Conservation (phyloP, 768 basidiomycete species). For the Pilatotrama ljubarskyi region DNA sequence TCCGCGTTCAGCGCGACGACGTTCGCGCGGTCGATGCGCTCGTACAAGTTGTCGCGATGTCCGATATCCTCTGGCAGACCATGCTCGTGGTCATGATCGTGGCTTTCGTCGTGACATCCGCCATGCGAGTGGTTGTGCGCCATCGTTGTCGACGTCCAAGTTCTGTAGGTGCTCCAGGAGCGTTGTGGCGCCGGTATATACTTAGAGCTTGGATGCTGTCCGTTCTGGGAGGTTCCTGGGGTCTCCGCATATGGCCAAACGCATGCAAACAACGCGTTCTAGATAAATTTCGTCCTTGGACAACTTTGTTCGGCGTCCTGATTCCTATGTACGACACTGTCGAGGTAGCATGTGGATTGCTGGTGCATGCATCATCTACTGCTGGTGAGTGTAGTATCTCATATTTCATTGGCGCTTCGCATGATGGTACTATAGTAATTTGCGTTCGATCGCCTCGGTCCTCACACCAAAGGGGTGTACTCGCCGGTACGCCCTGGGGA, state of each 20-base stretch:
- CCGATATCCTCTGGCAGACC: slow-evolving; percentile 44
- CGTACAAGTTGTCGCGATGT: slow-evolving; percentile 70
- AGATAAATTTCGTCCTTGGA: slow-evolving; percentile 1
- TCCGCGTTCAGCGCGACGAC: slow-evolving; percentile 77
- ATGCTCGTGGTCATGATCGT: slow-evolving; percentile 52
- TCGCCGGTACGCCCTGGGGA: slow-evolving; percentile 74
- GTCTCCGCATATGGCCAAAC: slow-evolving; percentile 7
- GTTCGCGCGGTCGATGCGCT: slow-evolving; percentile 75
- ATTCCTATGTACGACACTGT: too few species aligned
- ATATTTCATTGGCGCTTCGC: slow-evolving; percentile 10
- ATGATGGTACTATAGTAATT: slow-evolving; percentile 79
- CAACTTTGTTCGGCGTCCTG: background rate
- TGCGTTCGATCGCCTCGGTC: slow-evolving; percentile 75
- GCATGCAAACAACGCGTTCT: slow-evolving; percentile 1
- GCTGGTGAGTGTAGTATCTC: slow-evolving; percentile 27
- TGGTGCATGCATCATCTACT: background rate
- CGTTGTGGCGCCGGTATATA: background rate
- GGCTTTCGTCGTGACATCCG: slow-evolving; percentile 58
- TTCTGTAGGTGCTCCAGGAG: background rate
- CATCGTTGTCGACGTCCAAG: slow-evolving; percentile 36
- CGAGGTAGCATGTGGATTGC: too few species aligned
- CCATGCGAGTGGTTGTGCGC: slow-evolving; percentile 55
- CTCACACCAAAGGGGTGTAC: slow-evolving; percentile 70
- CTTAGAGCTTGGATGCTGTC: background rate
- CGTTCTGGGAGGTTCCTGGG: background rate